A percentile compares a stretch with the other conserved stretches of the same genome.
Conservation (phyloP, 192 early-diverging fungal genomes). For the Rhizophagus sp. region DNA sequence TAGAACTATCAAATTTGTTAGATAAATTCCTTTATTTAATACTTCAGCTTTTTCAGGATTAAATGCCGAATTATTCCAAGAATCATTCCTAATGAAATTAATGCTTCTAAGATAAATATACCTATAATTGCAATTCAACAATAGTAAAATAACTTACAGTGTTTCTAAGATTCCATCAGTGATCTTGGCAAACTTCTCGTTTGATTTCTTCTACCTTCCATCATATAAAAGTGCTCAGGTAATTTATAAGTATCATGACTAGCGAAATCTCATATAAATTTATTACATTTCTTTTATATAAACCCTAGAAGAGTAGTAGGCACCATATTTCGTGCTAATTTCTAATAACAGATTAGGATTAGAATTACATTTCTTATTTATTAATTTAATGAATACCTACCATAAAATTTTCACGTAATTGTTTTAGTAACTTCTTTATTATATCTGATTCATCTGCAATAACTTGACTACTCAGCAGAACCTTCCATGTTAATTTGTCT, state of each 20-base stretch:
- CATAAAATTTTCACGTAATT: not conserved
- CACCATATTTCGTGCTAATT: not conserved
- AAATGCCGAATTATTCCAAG: constrained; percentile 24
- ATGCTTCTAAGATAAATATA: not conserved
- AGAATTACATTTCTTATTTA: constrained; percentile 8
- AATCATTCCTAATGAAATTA: not conserved
- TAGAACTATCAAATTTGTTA: constrained; percentile 20
- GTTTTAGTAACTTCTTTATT: not conserved
- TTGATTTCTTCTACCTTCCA: no score
- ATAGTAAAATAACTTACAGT: no score
- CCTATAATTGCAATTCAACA: no score
- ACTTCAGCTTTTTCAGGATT: not conserved
- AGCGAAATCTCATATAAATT: not conserved
- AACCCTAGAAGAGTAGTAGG: not conserved
- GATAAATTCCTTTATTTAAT: constrained; percentile 8
- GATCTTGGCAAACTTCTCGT: no score
- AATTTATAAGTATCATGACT: not conserved
- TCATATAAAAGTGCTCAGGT: not conserved
- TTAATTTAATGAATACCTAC: not conserved
- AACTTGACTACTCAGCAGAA: no score
- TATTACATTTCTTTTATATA: constrained; percentile 8
- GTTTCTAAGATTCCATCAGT: no score
- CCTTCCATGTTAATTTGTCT: no score
- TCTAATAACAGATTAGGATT: not conserved
- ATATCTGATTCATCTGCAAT: not conserved